Conservation (phyloP, 768 basidiomycete species). For the Lepiota venenata region DNA sequence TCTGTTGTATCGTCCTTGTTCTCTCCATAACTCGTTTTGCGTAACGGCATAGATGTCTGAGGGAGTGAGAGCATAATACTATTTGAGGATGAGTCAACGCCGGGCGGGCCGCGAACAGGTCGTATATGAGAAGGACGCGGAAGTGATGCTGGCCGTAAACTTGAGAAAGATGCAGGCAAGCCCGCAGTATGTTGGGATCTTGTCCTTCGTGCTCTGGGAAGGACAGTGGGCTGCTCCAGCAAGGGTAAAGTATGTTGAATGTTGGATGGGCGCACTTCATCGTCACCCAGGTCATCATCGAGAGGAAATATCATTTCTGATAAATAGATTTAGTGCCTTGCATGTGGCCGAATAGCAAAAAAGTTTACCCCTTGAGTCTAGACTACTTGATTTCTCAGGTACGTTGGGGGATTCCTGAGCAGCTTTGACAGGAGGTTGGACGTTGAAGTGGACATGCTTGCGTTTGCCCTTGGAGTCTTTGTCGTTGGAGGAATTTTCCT, state of each 20-base stretch:
- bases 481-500: slow-evolving; percentile 5
- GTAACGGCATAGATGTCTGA: slow-evolving; percentile 15
- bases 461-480: slow-evolving; percentile 49
- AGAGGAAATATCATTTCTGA: slow-evolving; percentile 69
- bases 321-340: slow-evolving; percentile 9
- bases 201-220: slow-evolving; percentile 25
- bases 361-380: slow-evolving; percentile 44
- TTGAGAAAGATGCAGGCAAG: slow-evolving; percentile 54
- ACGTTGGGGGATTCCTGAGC: slow-evolving; percentile 9
- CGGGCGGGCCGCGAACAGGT: slow-evolving; percentile 35
- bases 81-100: slow-evolving; percentile 34
- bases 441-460: slow-evolving; percentile 67
- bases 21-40: not conserved
- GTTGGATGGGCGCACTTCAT: slow-evolving; percentile 34
- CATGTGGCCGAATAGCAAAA: slow-evolving; percentile 1
- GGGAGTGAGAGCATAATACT: slow-evolving; percentile 29
- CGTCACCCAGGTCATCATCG: slow-evolving; percentile 54
- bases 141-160: slow-evolving; percentile 65
- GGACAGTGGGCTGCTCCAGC: slow-evolving; percentile 36
- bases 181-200: slow-evolving; percentile 33
- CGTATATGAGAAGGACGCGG: slow-evolving; percentile 62
- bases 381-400: slow-evolving; percentile 3
- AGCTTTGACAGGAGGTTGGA: slow-evolving; percentile 50
- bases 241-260: slow-evolving; percentile 35
- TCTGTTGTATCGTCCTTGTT: slow-evolving; percentile 10